Base-by-base conservation (phyloP, 23 red algal genomes). In the Gracilariopsis chorda region DNA sequence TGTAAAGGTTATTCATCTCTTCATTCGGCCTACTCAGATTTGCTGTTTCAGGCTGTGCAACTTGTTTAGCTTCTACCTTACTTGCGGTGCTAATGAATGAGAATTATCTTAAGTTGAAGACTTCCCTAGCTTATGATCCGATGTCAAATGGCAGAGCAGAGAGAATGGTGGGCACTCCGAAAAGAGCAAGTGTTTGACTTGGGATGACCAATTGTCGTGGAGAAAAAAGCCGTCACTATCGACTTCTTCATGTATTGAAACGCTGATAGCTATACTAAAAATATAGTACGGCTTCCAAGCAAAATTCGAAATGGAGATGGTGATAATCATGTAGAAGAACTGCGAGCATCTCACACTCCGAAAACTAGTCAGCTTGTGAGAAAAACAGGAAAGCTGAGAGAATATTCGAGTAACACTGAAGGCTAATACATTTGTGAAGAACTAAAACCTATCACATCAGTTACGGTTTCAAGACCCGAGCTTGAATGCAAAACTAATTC, bases 401-500 rank as follows among this genome's bases (percentile, higher is more conserved):
- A 91, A 21, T 55, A 19, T 23, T 8, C 35, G 3, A 62, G 46
- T 37, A 96, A 96, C 52, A 81, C 90, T 28, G 43, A 68, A 16
- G 95, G 95, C 6, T 91, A 98, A 24, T 95, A 78, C 74, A 79
- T 98, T 48, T 77, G 95, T 56, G 95, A 98, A 53, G 95, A 85
- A 43, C 86, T 98, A 21, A 94, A 87, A 28, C 91, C 90, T 24
- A 91, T 94, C 49, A 58, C 94, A 3, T 91, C 95, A 34, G 95
- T 98, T 40, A 98, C 94, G 41, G 92, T 98, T 46, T 76, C 95
- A 14, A 88, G 94, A 47, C 95, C 95, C 35, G 95, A 98, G 55
- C 94, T 98, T 94, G 90, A 98, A 35, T 91, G 95, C 17, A 91
- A 98, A 86, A 98, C 95, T 3, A 98, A 98, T 36, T 92, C 77